Conservation (phyloP, 2,329 filamentous ascomycete genomes). For the Chrysosporium queenslandicum region DNA sequence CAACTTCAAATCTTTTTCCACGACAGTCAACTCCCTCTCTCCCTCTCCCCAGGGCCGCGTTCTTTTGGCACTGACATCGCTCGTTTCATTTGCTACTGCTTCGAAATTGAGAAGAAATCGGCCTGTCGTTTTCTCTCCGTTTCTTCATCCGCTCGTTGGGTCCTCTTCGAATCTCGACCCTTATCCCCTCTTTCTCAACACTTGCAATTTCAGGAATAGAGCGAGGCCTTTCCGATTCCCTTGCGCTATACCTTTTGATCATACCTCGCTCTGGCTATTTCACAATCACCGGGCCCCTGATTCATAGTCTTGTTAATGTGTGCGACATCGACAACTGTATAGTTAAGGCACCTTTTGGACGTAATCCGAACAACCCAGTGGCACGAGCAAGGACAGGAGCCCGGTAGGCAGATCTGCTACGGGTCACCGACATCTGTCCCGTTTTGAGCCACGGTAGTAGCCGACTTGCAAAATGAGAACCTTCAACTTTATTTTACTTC, state of each 20-base stretch:
- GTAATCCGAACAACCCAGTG: no score
- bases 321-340: background rate
- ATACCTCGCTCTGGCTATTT: background rate
- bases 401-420: background rate
- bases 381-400: background rate
- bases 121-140: background rate
- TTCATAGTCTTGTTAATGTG: background rate
- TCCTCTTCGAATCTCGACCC: background rate
- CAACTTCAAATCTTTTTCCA: background rate
- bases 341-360: background rate
- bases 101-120: background rate
- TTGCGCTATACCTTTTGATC: background rate
- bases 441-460: background rate
- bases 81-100: conserved; percentile 2
- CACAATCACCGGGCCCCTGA: background rate
- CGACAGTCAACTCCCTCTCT: background rate
- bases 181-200: background rate
- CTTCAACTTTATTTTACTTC: conserved; percentile 2
- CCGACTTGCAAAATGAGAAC: conserved; percentile 2
- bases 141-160: background rate
- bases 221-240: background rate
- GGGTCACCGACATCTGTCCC: background rate
- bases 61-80: conserved; percentile 1
- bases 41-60: background rate
- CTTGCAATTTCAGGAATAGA: background rate